Conservation (phyloP, 768 basidiomycete genomes). For the Hygrophoropsis aurantiaca region DNA sequence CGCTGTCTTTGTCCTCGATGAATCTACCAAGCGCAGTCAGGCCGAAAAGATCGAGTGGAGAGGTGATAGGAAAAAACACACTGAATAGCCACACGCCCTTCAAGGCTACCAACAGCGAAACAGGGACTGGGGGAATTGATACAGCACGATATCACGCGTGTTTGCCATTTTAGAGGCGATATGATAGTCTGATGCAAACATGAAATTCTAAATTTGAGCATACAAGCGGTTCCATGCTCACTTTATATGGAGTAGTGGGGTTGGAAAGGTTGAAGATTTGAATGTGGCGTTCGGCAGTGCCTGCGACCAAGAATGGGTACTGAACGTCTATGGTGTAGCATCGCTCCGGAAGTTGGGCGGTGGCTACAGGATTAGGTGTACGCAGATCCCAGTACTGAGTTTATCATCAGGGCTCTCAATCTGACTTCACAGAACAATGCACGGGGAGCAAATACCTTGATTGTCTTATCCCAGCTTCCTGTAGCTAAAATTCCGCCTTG, state of each 20-base stretch:
- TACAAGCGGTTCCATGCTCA: constrained; percentile 11
- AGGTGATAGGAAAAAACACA: constrained; percentile 41
- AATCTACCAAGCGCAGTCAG: constrained; percentile 63
- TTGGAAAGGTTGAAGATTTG: constrained; percentile 39
- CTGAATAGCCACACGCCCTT: constrained; percentile 96
- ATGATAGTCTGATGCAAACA: constrained; percentile 55
- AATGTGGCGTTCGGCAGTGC: constrained; percentile 43
- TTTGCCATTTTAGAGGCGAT: constrained; percentile 94
- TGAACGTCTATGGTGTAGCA: constrained; percentile 39
- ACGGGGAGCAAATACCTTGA: constrained; percentile 77
- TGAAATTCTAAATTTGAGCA: constrained; percentile 1
- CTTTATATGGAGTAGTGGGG: constrained; percentile 33
- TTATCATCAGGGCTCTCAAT: no score
- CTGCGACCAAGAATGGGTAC: constrained; percentile 36
- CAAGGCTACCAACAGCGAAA: constrained; percentile 83
- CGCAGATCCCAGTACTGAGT: constrained; percentile 7
- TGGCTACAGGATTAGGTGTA: constrained; percentile 27
- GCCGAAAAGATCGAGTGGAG: no score
- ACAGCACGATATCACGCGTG: constrained; percentile 82
- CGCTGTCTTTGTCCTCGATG: constrained; percentile 81
- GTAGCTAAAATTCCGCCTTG: constrained; percentile 80
- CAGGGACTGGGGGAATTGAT: constrained; percentile 64
- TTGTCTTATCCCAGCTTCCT: constrained; percentile 96
- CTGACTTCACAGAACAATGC: not conserved
- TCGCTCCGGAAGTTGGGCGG: constrained; percentile 37